phyloP scores from a whole-genome alignment of 139 green algal genomes.

The Picochlorum sp. region DNA sequence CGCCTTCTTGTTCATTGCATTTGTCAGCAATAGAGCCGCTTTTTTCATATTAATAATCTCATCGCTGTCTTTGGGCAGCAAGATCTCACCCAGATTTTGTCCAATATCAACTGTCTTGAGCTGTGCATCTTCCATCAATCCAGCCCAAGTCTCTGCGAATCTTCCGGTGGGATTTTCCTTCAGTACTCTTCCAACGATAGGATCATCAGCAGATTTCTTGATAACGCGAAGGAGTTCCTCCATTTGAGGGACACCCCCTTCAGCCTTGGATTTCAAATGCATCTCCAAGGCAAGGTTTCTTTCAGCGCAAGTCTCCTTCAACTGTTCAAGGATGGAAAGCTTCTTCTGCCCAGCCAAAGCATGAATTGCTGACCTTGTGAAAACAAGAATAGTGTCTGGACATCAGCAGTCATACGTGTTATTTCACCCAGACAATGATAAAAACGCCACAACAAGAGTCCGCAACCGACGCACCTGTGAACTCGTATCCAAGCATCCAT shows the following conservation, averaged over 20 bases:
- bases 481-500: constrained; percentile 92
- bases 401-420: not conserved
- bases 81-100: constrained; percentile 49
- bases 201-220: constrained; percentile 16
- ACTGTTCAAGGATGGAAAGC: constrained; percentile 55
- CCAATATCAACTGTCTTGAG: constrained; percentile 38
- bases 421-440: not conserved
- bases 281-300: constrained; percentile 49
- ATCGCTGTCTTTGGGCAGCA: constrained; percentile 70
- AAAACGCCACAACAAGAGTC: too few relatives aligned
- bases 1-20: constrained; percentile 61
- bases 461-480: constrained; percentile 53
- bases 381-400: constrained; percentile 82
- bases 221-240: constrained; percentile 42
- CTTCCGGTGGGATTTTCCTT: constrained; percentile 63
- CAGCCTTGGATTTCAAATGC: constrained; percentile 63
- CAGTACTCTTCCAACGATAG: constrained; percentile 36
- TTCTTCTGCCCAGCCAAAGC: constrained; percentile 86
- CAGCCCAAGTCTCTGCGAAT: constrained; percentile 44
- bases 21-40: constrained; percentile 64
- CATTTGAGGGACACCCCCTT: constrained; percentile 59
- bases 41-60: constrained; percentile 84
- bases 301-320: constrained; percentile 27
- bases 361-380: constrained; percentile 62
- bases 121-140: constrained; percentile 21